A percentile compares a stretch with the other conserved stretches of the same genome.
phyloP scores from a whole-genome alignment of 1,139 yeast species.

The Groenewaldozyma sp. region DNA sequence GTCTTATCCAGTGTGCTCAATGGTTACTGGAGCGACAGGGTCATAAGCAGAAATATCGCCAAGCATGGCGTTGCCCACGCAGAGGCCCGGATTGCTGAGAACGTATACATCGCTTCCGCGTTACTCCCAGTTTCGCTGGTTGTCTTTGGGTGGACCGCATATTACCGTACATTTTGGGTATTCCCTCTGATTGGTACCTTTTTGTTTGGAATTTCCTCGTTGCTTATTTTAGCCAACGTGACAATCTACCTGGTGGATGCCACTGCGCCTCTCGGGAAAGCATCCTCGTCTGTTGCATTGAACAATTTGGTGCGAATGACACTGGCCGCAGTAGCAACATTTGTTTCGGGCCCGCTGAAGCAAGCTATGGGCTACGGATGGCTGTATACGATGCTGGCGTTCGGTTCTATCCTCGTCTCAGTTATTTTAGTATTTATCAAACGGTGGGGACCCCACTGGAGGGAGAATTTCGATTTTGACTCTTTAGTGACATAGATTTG shows the following conservation, averaged over 20 bases:
- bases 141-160: constrained; percentile 76
- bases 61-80: constrained; percentile 62
- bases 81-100: constrained; percentile 72
- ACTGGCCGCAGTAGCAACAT: constrained; percentile 69
- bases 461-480: constrained; percentile 57
- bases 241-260: constrained; percentile 78
- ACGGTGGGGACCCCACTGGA: constrained; percentile 49
- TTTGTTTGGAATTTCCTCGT: constrained; percentile 69
- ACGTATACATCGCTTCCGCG: constrained; percentile 55
- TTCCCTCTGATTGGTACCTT: constrained; percentile 71
- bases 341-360: constrained; percentile 60
- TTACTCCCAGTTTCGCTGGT: constrained; percentile 57
- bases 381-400: constrained; percentile 56
- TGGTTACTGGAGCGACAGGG: constrained; percentile 68
- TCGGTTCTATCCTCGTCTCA: constrained; percentile 36
- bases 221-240: constrained; percentile 77
- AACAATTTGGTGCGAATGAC: constrained; percentile 67
- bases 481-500: constrained; percentile 15
- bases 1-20: constrained; percentile 64
- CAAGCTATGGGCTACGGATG: constrained; percentile 59
- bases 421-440: constrained; percentile 43
- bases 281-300: constrained; percentile 82
- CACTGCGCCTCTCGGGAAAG: constrained; percentile 60
- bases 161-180: constrained; percentile 61
- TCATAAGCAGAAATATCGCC: constrained; percentile 45